These are phyloP conservation scores for Pseudonitzschia multiseries DNA, from an alignment of 108 stramenopile species.

Conservation along the genomic window DNA sequence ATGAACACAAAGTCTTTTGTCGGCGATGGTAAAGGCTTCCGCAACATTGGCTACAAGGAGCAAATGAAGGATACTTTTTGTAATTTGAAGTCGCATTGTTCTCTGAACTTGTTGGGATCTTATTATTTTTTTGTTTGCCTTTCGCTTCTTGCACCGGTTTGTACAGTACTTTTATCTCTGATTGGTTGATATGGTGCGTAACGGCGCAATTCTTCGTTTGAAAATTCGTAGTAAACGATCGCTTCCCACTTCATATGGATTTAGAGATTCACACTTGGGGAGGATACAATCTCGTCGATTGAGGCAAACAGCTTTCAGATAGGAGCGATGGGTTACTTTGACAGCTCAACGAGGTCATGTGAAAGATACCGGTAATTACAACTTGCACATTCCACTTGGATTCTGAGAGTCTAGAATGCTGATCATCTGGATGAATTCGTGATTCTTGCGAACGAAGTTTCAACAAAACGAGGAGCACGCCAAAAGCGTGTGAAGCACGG, in stretches of 20 bases:
- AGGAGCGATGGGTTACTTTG: background rate
- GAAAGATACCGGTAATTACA: no score
- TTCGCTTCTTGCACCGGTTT: background rate
- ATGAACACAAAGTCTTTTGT: background rate
- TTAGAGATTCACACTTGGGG: background rate
- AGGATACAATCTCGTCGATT: background rate
- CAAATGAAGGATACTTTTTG: background rate
- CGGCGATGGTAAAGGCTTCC: background rate
- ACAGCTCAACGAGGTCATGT: background rate
- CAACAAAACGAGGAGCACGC: background rate
- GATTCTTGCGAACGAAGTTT: background rate
- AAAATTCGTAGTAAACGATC: background rate
- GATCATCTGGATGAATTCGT: background rate
- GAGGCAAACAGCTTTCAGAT: no score
- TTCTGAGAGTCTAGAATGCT: background rate
- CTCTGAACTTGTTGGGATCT: background rate
- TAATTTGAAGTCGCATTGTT: background rate
- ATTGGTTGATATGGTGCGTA: no score
- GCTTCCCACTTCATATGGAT: background rate
- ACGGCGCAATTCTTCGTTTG: no score
- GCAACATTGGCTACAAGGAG: background rate
- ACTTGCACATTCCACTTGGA: conserved; percentile 2
- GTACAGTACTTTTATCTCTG: background rate
- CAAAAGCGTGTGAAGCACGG: conserved; percentile 4
- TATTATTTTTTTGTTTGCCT: background rate